Evolutionary conservation across 2,329 filamentous ascomycete genomes (phyloP).

Genomic region (Periconia sp.): DNA sequence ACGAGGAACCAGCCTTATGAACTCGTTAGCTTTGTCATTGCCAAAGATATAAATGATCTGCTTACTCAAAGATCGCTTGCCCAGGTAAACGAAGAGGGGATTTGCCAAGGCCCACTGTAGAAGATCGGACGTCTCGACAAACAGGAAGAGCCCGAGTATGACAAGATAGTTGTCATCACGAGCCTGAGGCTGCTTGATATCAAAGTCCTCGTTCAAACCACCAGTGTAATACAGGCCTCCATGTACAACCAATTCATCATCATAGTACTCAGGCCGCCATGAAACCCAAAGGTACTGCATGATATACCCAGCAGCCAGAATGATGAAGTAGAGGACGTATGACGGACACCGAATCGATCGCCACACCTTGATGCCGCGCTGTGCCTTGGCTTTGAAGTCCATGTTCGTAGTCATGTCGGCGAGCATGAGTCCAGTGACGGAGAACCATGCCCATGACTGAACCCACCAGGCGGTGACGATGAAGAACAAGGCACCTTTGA

Average conservation of each 20-base stretch:
- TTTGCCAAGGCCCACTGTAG: conserved; percentile 43
- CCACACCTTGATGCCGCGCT: conserved; percentile 10
- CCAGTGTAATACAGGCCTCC: conserved; percentile 45
- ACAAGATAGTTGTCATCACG: conserved; percentile 50
- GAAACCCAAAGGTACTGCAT: conserved; percentile 50
- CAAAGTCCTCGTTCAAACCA: conserved; percentile 39
- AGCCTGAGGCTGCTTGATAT: conserved; percentile 38
- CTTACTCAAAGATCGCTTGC: conserved; percentile 49
- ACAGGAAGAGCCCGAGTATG: conserved; percentile 44
- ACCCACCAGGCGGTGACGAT: conserved; percentile 52
- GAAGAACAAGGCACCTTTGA: conserved; percentile 42
- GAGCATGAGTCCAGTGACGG: conserved; percentile 54
- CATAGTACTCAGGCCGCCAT: conserved; percentile 36
- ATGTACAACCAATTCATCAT: conserved; percentile 45
- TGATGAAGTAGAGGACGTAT: conserved; percentile 31
- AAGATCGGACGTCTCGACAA: conserved; percentile 44
- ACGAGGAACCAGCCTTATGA: conserved; percentile 45
- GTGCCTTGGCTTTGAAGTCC: conserved; percentile 33
- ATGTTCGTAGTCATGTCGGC: conserved; percentile 47
- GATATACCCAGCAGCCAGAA: conserved; percentile 37
- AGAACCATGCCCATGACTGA: conserved; percentile 51
- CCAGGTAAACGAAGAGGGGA: conserved; percentile 41
- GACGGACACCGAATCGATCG: conserved; percentile 14
- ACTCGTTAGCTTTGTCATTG: background rate
- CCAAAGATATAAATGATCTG: conserved; percentile 6